Conservation (phyloP, 2,329 filamentous ascomycete species). For the Mycosphaerella arachidis region DNA sequence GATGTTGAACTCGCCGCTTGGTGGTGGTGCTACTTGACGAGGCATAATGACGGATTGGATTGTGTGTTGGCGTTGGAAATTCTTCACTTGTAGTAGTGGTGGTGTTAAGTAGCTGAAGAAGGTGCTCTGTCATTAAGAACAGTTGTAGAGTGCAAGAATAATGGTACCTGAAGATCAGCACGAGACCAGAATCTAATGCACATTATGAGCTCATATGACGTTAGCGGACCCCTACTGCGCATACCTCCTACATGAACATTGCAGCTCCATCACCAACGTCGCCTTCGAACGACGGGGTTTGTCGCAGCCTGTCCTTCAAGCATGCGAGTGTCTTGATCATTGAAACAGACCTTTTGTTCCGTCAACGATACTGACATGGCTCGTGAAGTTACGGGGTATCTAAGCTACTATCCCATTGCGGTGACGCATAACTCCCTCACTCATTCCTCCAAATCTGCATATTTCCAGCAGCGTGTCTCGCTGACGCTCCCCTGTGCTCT, state of each 20-base stretch:
- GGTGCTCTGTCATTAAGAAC: not conserved
- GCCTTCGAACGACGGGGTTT: not conserved
- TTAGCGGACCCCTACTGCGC: not conserved
- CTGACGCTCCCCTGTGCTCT: not conserved
- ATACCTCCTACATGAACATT: not conserved
- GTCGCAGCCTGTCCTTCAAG: too few species aligned
- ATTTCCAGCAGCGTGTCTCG: not conserved
- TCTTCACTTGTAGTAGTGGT: not conserved
- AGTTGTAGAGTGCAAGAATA: not conserved
- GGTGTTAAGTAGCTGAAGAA: not conserved
- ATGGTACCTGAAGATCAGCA: conserved; percentile 2
- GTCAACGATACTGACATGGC: too few species aligned
- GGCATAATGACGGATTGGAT: conserved; percentile 26
- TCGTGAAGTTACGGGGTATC: too few species aligned
- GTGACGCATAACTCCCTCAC: too few species aligned
- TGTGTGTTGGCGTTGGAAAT: not conserved
- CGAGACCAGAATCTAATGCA: not conserved
- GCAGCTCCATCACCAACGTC: not conserved
- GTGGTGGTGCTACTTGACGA: conserved; percentile 34
- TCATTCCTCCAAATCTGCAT: not conserved
- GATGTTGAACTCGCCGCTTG: conserved; percentile 35
- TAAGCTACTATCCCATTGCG: too few species aligned
- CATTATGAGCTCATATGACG: not conserved
- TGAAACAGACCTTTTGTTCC: too few species aligned
- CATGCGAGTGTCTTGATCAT: too few species aligned